phyloP scores from a whole-genome alignment of 2,329 filamentous ascomycete species.

The Coleophoma cylindrospora region DNA sequence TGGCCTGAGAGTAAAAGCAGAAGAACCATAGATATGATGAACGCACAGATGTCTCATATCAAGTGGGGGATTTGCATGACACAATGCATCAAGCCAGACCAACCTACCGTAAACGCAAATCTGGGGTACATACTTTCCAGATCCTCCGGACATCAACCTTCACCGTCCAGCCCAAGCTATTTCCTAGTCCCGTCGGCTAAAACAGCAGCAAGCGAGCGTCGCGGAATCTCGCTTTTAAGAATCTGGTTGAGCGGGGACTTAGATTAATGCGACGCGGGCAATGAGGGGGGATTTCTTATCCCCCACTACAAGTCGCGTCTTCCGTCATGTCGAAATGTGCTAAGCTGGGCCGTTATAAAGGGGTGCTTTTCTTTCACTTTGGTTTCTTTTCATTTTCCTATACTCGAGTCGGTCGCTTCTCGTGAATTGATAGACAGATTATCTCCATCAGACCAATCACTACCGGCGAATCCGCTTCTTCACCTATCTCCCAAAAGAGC shows the following conservation, averaged over 20 bases:
- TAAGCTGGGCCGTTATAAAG: neutral
- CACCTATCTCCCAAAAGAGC: neutral
- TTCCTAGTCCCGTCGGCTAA: too few species aligned
- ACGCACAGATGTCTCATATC: too few species aligned
- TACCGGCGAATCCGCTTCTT: too few species aligned
- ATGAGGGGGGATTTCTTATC: neutral
- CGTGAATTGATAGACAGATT: neutral
- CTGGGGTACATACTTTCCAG: too few species aligned
- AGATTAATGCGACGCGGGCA: neutral
- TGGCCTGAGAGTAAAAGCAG: too few species aligned
- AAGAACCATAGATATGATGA: too few species aligned
- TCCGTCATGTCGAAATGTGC: neutral
- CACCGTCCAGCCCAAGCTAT: too few species aligned
- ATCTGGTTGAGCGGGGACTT: neutral
- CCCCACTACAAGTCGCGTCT: neutral
- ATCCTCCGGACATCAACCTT: too few species aligned
- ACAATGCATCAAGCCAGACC: too few species aligned
- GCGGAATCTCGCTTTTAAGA: neutral
- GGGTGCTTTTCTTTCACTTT: neutral
- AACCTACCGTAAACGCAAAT: too few species aligned
- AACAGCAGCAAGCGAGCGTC: neutral
- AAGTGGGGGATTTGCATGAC: too few species aligned
- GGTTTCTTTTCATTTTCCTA: neutral
- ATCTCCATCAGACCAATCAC: too few species aligned
- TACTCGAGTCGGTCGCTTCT: neutral